Evolutionary conservation across 192 early-diverging fungal species (phyloP).

Genomic region (Entophlyctis luteolus): DNA sequence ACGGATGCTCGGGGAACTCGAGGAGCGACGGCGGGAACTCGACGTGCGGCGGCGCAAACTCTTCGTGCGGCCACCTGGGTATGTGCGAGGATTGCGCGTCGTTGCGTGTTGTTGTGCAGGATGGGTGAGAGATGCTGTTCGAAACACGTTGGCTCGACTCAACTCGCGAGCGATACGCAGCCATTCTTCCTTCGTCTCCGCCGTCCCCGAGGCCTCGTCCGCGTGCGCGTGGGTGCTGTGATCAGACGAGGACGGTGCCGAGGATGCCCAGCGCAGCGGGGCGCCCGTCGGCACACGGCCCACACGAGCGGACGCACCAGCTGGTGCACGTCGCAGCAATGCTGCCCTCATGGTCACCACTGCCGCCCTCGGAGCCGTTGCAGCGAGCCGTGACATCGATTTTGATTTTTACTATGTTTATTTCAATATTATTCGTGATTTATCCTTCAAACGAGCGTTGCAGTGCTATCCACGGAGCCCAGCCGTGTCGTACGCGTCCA

Average conservation of each 20-base stretch:
- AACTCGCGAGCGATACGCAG: conserved; percentile 26
- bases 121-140: background rate
- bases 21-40: background rate
- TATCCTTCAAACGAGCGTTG: no score
- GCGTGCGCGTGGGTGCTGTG: background rate
- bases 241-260: background rate
- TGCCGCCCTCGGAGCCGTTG: no score
- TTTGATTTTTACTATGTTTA: no score
- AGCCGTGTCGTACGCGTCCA: no score
- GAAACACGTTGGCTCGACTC: conserved; percentile 4
- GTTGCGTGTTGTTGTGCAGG: background rate
- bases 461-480: no score
- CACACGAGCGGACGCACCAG: no score
- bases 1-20: conserved; percentile 10
- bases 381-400: no score
- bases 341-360: no score
- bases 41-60: conserved; percentile 28
- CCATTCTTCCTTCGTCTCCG: conserved; percentile 15
- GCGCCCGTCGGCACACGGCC: no score
- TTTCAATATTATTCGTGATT: no score
- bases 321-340: no score
- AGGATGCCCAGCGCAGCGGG: no score
- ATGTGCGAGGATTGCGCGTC: background rate
- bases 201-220: background rate
- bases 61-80: conserved; percentile 46